phyloP scores from a whole-genome alignment of 2,329 filamentous ascomycete species.

The Fusarium sororula region DNA sequence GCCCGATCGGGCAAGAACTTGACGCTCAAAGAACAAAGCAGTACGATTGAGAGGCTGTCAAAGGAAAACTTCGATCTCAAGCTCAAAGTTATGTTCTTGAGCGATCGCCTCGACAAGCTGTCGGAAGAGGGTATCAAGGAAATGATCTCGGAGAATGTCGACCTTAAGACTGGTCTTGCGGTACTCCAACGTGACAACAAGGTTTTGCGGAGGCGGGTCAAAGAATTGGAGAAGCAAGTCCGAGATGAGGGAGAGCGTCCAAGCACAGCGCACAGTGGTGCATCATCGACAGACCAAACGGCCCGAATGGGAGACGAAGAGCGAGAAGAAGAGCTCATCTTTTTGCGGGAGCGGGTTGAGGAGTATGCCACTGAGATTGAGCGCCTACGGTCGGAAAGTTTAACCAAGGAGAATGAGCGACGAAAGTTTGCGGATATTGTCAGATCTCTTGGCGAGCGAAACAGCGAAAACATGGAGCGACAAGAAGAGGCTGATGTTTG shows the following conservation, averaged over 20 bases:
- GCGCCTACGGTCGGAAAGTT: constrained; percentile 78
- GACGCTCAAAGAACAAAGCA: constrained; percentile 96
- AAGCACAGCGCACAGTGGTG: constrained; percentile 64
- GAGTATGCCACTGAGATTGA: constrained; percentile 87
- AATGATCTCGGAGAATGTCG: constrained; percentile 97
- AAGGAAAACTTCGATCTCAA: constrained; percentile 99
- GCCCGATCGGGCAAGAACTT: constrained; percentile 72
- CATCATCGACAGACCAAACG: constrained; percentile 67
- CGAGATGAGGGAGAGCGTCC: constrained; percentile 72
- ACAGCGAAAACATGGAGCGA: constrained; percentile 59
- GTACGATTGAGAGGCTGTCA: constrained; percentile 92
- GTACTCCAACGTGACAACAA: constrained; percentile 93
- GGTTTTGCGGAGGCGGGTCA: constrained; percentile 78
- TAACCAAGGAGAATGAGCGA: constrained; percentile 85
- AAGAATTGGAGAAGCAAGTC: constrained; percentile 85
- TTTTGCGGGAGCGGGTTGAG: constrained; percentile 85
- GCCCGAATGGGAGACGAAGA: constrained; percentile 69
- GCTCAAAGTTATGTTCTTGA: constrained; percentile 96
- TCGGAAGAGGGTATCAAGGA: constrained; percentile 97
- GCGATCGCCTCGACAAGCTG: constrained; percentile 89
- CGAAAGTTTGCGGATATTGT: constrained; percentile 86
- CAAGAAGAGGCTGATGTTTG: constrained; percentile 83
- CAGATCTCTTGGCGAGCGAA: constrained; percentile 60
- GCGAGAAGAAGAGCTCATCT: constrained; percentile 85
- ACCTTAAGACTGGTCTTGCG: constrained; percentile 88